Evolutionary conservation across 2,329 filamentous ascomycete genomes (phyloP).

Genomic region (Rhynchosporium graminicola): DNA sequence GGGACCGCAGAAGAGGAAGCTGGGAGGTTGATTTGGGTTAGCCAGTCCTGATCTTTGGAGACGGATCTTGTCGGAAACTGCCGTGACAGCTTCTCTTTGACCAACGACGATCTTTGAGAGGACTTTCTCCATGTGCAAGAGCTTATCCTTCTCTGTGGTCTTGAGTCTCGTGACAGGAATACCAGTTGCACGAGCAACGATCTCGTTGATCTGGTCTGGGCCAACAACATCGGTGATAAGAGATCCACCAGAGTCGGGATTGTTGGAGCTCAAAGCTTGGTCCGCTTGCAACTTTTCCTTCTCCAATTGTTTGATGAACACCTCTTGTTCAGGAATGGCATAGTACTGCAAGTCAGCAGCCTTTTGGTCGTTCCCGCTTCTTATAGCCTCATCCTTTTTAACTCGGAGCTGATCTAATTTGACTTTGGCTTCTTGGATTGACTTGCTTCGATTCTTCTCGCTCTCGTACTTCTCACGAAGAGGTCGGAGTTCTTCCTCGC

Average conservation of each 20-base stretch:
- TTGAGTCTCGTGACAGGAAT: conserved; percentile 93
- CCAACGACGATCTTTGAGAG: conserved; percentile 85
- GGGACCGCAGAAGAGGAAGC: conserved; percentile 97
- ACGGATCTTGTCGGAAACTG: conserved; percentile 94
- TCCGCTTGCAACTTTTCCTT: conserved; percentile 78
- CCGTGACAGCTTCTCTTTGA: conserved; percentile 88
- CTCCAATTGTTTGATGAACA: conserved; percentile 79
- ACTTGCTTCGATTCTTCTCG: conserved; percentile 86
- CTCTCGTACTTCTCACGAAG: conserved; percentile 94
- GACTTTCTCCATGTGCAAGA: conserved; percentile 93
- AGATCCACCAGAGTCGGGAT: conserved; percentile 62
- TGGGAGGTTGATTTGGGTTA: conserved; percentile 96
- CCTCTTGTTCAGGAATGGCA: conserved; percentile 89
- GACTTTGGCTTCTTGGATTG: conserved; percentile 91
- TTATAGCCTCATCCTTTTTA: conserved; percentile 91
- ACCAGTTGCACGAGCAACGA: conserved; percentile 95
- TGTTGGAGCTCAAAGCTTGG: conserved; percentile 60
- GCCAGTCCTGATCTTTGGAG: conserved; percentile 90
- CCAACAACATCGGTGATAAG: conserved; percentile 93
- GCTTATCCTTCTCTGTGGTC: conserved; percentile 96
- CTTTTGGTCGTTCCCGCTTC: conserved; percentile 78
- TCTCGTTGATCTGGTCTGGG: conserved; percentile 98
- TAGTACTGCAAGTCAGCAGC: conserved; percentile 97
- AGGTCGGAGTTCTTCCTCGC: conserved; percentile 88
- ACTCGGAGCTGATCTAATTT: conserved; percentile 91